Base-by-base conservation (phyloP, 176 grass and related monocot species). In the Musa troglodytarum region DNA sequence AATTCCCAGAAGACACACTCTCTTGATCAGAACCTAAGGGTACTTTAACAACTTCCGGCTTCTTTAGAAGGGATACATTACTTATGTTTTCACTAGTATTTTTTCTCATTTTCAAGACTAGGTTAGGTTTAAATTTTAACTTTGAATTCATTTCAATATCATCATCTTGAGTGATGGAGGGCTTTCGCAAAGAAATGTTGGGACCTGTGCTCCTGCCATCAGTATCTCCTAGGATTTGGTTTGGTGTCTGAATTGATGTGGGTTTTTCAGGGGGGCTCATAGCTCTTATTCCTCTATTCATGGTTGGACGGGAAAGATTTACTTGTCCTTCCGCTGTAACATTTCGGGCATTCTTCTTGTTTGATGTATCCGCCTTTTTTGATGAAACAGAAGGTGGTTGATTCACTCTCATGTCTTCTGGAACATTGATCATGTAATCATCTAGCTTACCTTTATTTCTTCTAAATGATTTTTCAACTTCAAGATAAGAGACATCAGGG, bases 11-110 rank as follows among this genome's bases (percentile, higher is more conserved):
- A 11, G 82, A 73, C 28, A 52, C 67, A 73, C 24, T 19, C 6
- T 86, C 82, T 69, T 88, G 75, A 20, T 68, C 73, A 77, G 74
- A 69, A 67, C 72, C 53, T 34, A 74, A 64, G 74, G 53, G 21
- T 69, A 79, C 75, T 69, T 82, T 69, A 26, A 77, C 20, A 53
- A 83, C 80, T 66, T 84, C 82, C 51, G 95, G 95, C 73, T 84
- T 99, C 84, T 91, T 83, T 82, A 94, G 81, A 57, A 87, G 88
- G 56, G 88, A 80, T 65, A 94, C 68, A 28, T 99, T 94, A 10
- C 78, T 84, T 66, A 80, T 71, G 84, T 78, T 79, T 80, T 94
- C 90, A 67, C 80, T 51, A 68, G 82, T 78, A 54, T 81, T 77
- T 73, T 92, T 94, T 80, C 84, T 92, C 86, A 89, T 88, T 88